Conservation (phyloP, 1,284 basidiomycete species). For the Sphaerobolus stellatus region DNA sequence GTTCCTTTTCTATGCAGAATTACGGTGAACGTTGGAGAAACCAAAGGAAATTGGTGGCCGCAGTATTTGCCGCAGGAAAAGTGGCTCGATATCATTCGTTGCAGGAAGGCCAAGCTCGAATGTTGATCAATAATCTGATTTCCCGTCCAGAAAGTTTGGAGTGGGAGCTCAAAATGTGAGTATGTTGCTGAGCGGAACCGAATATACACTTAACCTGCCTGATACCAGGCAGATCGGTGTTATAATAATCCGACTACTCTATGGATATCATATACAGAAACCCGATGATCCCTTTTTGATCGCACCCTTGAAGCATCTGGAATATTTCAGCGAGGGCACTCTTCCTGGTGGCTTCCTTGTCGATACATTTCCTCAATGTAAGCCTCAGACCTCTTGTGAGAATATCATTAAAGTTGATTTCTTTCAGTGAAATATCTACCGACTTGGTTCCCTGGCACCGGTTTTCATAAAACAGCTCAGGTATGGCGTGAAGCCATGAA, state of each 20-base stretch:
- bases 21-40: not conserved
- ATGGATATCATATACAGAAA: not conserved
- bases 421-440: slow-evolving; percentile 16
- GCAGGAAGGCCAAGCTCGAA: not conserved
- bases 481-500: not conserved
- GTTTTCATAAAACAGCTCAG: slow-evolving; percentile 10
- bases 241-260: not conserved
- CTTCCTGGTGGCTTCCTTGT: not conserved
- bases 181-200: not conserved
- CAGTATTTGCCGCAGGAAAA: not conserved
- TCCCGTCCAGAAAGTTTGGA: not conserved
- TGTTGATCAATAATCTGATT: not conserved
- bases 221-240: not conserved
- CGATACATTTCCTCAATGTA: not conserved
- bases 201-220: not conserved
- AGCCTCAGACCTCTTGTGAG: not conserved
- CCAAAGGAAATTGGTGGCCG: not conserved
- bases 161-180: not conserved
- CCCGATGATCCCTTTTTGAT: not conserved
- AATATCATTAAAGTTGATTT: not conserved
- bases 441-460: slow-evolving; percentile 17
- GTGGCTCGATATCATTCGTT: not conserved
- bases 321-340: not conserved
- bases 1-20: not conserved
- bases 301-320: not conserved